These are phyloP conservation scores for Linnemannia schmuckeri DNA, from an alignment of 192 early-diverging fungal species.

Conservation along the genomic window DNA sequence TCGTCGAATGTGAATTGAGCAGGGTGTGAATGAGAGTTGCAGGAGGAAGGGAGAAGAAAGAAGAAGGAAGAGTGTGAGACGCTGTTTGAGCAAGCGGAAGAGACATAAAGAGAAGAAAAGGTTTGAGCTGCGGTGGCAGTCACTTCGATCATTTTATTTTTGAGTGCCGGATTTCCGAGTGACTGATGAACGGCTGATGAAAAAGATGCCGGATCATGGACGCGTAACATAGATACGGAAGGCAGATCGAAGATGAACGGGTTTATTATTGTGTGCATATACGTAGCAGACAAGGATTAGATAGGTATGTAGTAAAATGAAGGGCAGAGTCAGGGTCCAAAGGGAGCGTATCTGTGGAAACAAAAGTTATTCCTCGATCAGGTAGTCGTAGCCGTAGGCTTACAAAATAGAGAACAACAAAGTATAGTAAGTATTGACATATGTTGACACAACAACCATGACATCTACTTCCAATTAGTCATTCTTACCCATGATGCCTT, in stretches of 20 bases:
- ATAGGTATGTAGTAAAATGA: not conserved
- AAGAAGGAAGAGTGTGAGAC: not conserved
- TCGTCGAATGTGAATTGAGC: not conserved
- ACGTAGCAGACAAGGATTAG: not conserved
- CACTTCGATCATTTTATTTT: too few relatives aligned
- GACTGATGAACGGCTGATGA: too few relatives aligned
- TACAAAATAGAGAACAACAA: not conserved
- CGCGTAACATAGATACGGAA: too few relatives aligned
- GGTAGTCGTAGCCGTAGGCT: conserved; percentile 71
- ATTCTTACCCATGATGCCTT: conserved; percentile 70
- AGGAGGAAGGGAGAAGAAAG: not conserved
- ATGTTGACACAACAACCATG: not conserved
- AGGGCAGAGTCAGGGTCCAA: not conserved
- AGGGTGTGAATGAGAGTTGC: too few relatives aligned
- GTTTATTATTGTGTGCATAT: not conserved
- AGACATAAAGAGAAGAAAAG: too few relatives aligned
- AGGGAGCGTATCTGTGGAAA: not conserved
- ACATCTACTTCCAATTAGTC: not conserved
- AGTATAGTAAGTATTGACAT: not conserved
- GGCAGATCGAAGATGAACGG: not conserved
- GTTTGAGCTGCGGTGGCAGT: too few relatives aligned
- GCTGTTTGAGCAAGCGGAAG: too few relatives aligned
- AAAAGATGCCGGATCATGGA: too few relatives aligned
- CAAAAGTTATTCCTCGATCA: conserved; percentile 59
- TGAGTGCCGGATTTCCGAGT: too few relatives aligned